phyloP scores from a whole-genome alignment of 2,329 filamentous ascomycete species.

The Alternaria viburni region DNA sequence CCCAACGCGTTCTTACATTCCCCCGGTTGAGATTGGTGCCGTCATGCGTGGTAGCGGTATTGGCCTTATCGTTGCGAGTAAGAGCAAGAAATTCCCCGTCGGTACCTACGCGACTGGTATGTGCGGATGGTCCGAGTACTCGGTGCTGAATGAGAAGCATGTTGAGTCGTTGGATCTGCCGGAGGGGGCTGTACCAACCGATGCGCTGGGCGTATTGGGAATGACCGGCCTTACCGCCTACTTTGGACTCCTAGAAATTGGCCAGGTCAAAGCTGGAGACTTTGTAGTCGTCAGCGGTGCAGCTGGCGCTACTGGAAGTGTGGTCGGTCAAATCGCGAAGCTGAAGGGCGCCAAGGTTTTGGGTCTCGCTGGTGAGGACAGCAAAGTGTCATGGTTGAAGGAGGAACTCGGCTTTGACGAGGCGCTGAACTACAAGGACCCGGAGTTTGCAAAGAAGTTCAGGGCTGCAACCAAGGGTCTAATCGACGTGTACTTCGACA shows the following conservation, averaged over 20 bases:
- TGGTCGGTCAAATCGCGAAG: conserved; percentile 80
- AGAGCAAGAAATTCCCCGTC: conserved; percentile 59
- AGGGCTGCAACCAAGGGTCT: conserved; percentile 54
- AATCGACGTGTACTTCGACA: conserved; percentile 61
- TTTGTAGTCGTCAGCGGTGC: conserved; percentile 80
- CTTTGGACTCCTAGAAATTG: conserved; percentile 74
- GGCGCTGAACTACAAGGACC: conserved; percentile 63
- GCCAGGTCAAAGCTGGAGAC: conserved; percentile 70
- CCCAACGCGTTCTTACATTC: conserved; percentile 65
- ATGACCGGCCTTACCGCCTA: conserved; percentile 77
- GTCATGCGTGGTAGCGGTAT: conserved; percentile 71
- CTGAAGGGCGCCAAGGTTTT: conserved; percentile 64
- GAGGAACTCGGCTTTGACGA: conserved; percentile 60
- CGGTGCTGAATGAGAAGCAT: conserved; percentile 62
- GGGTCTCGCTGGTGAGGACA: conserved; percentile 60
- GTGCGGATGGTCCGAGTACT: conserved; percentile 71
- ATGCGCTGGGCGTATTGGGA: conserved; percentile 62
- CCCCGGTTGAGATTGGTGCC: conserved; percentile 71
- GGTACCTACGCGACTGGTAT: conserved; percentile 64
- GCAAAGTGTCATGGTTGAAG: conserved; percentile 63
- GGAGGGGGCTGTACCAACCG: conserved; percentile 58
- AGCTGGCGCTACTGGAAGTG: conserved; percentile 77
- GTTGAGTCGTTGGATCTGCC: conserved; percentile 55
- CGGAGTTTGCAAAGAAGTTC: conserved; percentile 57
- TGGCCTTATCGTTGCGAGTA: conserved; percentile 67